These are phyloP conservation scores for Eucalyptus paniculata DNA, from an alignment of 345 rosid genomes.

Conservation along the genomic window DNA sequence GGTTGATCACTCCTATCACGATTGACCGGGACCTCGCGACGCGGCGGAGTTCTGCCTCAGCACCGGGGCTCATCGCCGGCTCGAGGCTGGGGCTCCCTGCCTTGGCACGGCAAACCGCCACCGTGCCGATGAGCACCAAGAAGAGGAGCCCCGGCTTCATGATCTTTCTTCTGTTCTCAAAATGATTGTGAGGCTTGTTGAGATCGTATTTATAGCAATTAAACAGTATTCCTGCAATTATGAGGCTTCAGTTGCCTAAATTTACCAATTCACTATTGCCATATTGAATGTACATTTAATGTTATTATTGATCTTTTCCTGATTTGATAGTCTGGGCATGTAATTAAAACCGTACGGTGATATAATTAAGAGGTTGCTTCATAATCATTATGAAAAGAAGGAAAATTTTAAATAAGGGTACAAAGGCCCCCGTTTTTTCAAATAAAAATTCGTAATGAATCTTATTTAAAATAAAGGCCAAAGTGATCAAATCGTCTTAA, in stretches of 20 bases:
- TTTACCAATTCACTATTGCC: neutral
- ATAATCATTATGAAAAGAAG: too few relatives aligned
- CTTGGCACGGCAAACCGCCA: neutral
- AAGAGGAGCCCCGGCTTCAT: neutral
- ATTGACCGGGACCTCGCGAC: neutral
- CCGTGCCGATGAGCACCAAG: neutral
- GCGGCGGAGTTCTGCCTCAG: neutral
- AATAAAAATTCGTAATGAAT: rapidly evolving
- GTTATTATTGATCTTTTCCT: neutral
- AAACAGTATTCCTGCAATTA: neutral
- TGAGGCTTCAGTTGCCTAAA: neutral
- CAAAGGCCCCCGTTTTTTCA: rapidly evolving
- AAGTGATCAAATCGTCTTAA: too few relatives aligned
- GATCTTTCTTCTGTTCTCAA: neutral
- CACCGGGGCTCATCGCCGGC: neutral
- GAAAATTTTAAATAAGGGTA: too few relatives aligned
- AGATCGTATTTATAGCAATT: neutral
- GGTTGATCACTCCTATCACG: neutral
- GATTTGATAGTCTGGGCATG: neutral
- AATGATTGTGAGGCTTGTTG: neutral
- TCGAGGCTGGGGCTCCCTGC: neutral
- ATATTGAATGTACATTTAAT: neutral
- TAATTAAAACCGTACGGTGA: neutral
- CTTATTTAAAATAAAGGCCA: too few relatives aligned
- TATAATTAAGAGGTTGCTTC: neutral